These are phyloP conservation scores for Ascodesmis nigricans DNA, from an alignment of 495 filamentous ascomycete genomes.

Conservation along the genomic window DNA sequence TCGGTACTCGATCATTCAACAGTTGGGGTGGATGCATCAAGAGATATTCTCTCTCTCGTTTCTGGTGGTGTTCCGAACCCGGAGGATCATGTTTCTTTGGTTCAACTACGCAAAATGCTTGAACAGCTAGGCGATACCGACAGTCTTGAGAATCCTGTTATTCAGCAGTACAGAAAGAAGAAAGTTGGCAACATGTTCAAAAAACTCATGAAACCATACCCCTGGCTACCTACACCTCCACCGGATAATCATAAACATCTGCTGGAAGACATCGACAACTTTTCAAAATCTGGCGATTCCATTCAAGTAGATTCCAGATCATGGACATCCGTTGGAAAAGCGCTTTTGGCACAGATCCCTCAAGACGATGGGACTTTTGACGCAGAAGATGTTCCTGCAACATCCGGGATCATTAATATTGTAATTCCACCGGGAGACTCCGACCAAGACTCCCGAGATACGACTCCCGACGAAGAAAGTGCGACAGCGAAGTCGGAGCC, in stretches of 20 bases:
- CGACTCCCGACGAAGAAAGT: constrained; percentile 14
- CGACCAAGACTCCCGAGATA: constrained; percentile 14
- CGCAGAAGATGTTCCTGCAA: constrained; percentile 21
- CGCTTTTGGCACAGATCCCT: constrained; percentile 30
- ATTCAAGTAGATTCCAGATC: constrained; percentile 18
- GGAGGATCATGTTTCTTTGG: constrained; percentile 64
- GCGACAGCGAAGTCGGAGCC: constrained; percentile 5
- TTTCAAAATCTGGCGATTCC: constrained; percentile 22
- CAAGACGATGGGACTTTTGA: constrained; percentile 21
- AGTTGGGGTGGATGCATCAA: constrained; percentile 34
- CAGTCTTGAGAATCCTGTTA: constrained; percentile 42
- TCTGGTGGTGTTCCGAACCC: constrained; percentile 17
- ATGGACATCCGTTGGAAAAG: constrained; percentile 35
- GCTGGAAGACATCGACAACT: constrained; percentile 11
- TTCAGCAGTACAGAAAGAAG: constrained; percentile 38
- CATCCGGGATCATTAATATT: constrained; percentile 25
- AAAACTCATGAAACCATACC: constrained; percentile 50
- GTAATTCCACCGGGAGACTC: constrained; percentile 14
- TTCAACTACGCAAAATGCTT: constrained; percentile 50
- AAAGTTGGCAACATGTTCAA: constrained; percentile 39
- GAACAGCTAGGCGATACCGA: constrained; percentile 47
- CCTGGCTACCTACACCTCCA: constrained; percentile 43
- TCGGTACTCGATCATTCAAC: constrained; percentile 76
- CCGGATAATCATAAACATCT: constrained; percentile 10
- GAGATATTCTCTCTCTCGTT: constrained; percentile 48